Evolutionary conservation across 2,329 filamentous ascomycete genomes (phyloP), one percentile per base, ranked within the genome.

Genomic region (Paraphoma sp.): DNA sequence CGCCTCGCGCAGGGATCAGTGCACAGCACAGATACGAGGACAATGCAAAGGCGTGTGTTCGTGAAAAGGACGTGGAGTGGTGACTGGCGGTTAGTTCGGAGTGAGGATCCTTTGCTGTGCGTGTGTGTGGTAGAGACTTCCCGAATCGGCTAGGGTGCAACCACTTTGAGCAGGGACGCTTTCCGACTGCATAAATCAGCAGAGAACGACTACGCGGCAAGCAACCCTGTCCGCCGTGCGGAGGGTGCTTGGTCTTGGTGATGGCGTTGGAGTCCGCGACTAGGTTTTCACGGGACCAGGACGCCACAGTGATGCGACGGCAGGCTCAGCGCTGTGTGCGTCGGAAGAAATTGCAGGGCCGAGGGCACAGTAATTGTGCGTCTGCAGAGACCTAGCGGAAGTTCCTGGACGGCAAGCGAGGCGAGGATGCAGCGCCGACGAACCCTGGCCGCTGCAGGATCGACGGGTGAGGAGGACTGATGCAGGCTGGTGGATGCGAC

Each of bases 1-100:
- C 54, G 59, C 49, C 54, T 54, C 44, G 46, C 48, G 52, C 31
- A 48, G 45, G 52, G 16, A 16, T 43, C 49, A 38, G 30, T 44
- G 45, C 40, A 43, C 28, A 30, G 30, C 41, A 45, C 45, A 44
- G 14, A 16, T 10, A 6, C 43, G 51, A 44, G 17, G 11, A 54
- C 54, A 46, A 53, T 49, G 55, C 44, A 51, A 51, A 36, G 33
- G 30, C 28, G 29, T 12, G 17, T 14, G 10, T 23, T 10, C 12
- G 43, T 10, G 43, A 45, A 8, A 30, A 40, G 30, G 18, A 50
- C 17, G 36, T n/a, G 28, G 11, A 45, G 10, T 11, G 9, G 45
- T 16, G 4, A 17, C 11, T 11, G 45, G 16, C 6, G 10, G 28
- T 14, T 14, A 7, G 46, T 48, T 17, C 11, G 41, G 46, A 41